A percentile compares a stretch with the other conserved stretches of the same genome.
Conservation (phyloP, 257 asterid genomes). For the Knoxia roxburghii region DNA sequence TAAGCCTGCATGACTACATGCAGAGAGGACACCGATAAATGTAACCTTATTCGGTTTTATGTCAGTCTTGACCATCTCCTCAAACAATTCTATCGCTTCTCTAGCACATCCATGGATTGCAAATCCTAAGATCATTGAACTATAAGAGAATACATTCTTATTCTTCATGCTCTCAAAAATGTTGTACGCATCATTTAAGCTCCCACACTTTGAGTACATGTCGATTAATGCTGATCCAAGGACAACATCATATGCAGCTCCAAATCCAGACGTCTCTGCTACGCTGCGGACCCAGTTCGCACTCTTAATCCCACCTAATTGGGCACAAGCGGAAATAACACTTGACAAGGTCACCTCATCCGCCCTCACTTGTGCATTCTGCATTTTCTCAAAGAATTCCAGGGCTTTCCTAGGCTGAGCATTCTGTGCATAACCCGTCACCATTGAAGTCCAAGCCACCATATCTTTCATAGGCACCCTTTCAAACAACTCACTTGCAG, state of each 20-base stretch:
- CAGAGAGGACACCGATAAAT: no score
- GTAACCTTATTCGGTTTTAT: slow-evolving; percentile 67
- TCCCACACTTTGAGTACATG: slow-evolving; percentile 88
- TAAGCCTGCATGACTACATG: slow-evolving; percentile 79
- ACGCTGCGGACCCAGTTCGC: slow-evolving; percentile 55
- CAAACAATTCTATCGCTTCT: slow-evolving; percentile 54
- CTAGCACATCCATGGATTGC: slow-evolving; percentile 65
- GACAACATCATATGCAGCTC: slow-evolving; percentile 36
- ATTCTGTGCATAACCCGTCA: slow-evolving; percentile 70
- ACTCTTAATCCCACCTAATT: slow-evolving; percentile 48
- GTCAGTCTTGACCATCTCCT: slow-evolving; percentile 56
- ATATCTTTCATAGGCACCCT: slow-evolving; percentile 53
- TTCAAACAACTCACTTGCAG: slow-evolving; percentile 51
- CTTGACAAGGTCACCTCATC: slow-evolving; percentile 67
- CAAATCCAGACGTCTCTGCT: slow-evolving; percentile 48
- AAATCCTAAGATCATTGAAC: slow-evolving; percentile 65
- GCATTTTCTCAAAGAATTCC: slow-evolving; percentile 64
- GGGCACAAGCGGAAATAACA: slow-evolving; percentile 77
- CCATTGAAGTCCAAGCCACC: slow-evolving; percentile 88
- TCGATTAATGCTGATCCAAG: slow-evolving; percentile 81
- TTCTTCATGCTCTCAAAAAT: slow-evolving; percentile 41
- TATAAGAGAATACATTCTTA: slow-evolving; percentile 60
- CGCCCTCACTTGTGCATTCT: slow-evolving; percentile 42
- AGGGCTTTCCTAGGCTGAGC: slow-evolving; percentile 64
- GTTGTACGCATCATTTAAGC: slow-evolving; percentile 46